Percentiles rank a stretch among this genome's conserved stretches.
Evolutionary conservation across 345 rosid genomes (phyloP).

Genomic region (Eucalyptus erythrocorys): DNA sequence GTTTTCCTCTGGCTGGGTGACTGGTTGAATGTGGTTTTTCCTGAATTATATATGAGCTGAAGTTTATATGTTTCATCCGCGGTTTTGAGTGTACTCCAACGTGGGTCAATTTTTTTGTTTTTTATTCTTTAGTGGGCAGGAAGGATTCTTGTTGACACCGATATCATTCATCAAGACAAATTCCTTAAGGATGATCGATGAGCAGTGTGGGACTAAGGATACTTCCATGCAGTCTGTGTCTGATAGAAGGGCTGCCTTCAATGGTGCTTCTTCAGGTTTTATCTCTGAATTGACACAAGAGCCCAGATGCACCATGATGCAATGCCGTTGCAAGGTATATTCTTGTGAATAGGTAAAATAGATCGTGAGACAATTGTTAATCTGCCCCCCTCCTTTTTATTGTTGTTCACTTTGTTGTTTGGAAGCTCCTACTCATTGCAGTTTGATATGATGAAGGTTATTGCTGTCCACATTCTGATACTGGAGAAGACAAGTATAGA

Average conservation of each 20-base stretch:
- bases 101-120: background rate
- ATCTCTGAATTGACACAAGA: conserved; percentile 22
- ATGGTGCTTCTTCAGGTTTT: conserved; percentile 22
- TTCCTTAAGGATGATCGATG: conserved; percentile 16
- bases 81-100: background rate
- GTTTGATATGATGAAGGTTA: conserved; percentile 40
- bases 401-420: background rate
- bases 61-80: background rate
- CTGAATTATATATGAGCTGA: background rate
- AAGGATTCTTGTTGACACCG: conserved; percentile 1
- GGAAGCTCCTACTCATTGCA: background rate
- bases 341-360: background rate
- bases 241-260: background rate
- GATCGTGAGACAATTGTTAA: background rate
- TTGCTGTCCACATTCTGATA: conserved; percentile 40
- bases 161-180: conserved; percentile 46
- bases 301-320: conserved; percentile 18
- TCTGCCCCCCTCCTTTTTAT: background rate
- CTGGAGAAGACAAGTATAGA: conserved; percentile 27
- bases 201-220: conserved; percentile 2
- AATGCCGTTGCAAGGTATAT: conserved; percentile 54
- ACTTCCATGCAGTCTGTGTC: conserved; percentile 2
- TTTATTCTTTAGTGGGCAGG: conserved; percentile 23
- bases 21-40: background rate
- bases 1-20: background rate